These are phyloP conservation scores for Chalciporus piperatoides DNA, from an alignment of 1,284 basidiomycete species.

Conservation along the genomic window DNA sequence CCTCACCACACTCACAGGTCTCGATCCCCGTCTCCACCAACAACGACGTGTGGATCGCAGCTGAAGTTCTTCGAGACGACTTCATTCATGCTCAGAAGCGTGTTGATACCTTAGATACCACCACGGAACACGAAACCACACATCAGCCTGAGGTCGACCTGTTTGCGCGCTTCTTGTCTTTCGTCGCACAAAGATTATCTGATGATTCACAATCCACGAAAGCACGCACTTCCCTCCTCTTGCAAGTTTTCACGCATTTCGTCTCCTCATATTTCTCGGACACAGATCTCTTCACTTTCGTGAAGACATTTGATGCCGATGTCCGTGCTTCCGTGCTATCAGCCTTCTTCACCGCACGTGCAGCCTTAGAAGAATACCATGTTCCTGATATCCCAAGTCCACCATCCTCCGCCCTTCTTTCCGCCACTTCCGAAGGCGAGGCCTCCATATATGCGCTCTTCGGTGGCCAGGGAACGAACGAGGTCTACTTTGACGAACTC, in stretches of 20 bases:
- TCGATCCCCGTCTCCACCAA: slow-evolving; percentile 81
- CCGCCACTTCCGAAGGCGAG: slow-evolving; percentile 63
- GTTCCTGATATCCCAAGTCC: slow-evolving; percentile 60
- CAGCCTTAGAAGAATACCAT: slow-evolving; percentile 62
- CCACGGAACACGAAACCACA: slow-evolving; percentile 49
- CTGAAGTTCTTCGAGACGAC: slow-evolving; percentile 84
- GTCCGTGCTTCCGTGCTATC: slow-evolving; percentile 74
- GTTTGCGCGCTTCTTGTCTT: slow-evolving; percentile 75
- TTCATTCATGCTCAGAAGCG: slow-evolving; percentile 67
- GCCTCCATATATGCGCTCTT: slow-evolving; percentile 92
- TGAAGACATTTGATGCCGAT: slow-evolving; percentile 72
- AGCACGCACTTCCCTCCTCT: slow-evolving; percentile 67
- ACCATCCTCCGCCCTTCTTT: slow-evolving; percentile 72
- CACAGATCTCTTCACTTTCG: slow-evolving; percentile 79
- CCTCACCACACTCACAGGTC: slow-evolving; percentile 44
- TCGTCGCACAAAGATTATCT: slow-evolving; percentile 61
- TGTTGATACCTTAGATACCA: slow-evolving; percentile 50
- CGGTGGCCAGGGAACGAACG: slow-evolving; percentile 98
- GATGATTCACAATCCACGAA: slow-evolving; percentile 49
- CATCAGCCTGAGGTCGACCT: slow-evolving; percentile 72
- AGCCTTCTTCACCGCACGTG: slow-evolving; percentile 78
- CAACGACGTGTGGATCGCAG: slow-evolving; percentile 81
- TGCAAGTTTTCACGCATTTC: slow-evolving; percentile 74
- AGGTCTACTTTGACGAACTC: slow-evolving; percentile 97
- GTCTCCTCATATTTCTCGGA: slow-evolving; percentile 71